Conservation (phyloP, 208 protist species). For the Angomonas ambiguus region DNA sequence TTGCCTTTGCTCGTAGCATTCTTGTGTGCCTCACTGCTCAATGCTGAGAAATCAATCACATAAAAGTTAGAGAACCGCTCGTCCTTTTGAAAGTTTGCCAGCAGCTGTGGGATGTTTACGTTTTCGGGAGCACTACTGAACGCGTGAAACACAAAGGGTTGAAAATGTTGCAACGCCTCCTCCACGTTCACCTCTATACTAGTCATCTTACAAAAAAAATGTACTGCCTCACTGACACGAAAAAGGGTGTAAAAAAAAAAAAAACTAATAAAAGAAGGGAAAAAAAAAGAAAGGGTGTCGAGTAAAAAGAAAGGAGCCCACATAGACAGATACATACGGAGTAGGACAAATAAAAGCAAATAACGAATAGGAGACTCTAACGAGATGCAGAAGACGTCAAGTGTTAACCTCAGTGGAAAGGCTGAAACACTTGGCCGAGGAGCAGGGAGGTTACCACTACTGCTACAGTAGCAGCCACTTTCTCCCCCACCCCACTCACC, state of each 20-base stretch:
- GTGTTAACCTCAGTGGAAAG: neutral
- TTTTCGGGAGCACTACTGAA: conserved; percentile 30
- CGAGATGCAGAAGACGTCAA: neutral
- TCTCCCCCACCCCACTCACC: neutral
- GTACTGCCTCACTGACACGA: neutral
- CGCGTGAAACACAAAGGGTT: conserved; percentile 38
- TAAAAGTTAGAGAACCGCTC: conserved; percentile 16
- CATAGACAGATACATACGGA: neutral
- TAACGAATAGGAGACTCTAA: neutral
- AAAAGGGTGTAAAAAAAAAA: neutral
- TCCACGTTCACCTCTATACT: neutral
- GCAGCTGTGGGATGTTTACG: conserved; percentile 23
- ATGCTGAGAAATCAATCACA: conserved; percentile 19
- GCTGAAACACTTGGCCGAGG: neutral
- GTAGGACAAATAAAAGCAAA: neutral
- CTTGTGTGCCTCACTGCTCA: neutral
- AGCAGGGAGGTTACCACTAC: neutral
- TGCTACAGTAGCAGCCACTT: neutral
- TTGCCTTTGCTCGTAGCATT: conserved; percentile 1
- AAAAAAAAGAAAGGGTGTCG: conserved; percentile 1
- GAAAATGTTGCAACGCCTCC: conserved; percentile 27
- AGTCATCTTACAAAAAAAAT: neutral
- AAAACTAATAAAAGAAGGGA: neutral
- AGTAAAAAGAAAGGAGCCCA: conserved; percentile 1
- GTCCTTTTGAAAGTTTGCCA: conserved; percentile 24